A percentile compares a stretch with the other conserved stretches of the same genome.
phyloP scores from a whole-genome alignment of 805 yeast genomes.

The Wickerhamomyces silvicola region DNA sequence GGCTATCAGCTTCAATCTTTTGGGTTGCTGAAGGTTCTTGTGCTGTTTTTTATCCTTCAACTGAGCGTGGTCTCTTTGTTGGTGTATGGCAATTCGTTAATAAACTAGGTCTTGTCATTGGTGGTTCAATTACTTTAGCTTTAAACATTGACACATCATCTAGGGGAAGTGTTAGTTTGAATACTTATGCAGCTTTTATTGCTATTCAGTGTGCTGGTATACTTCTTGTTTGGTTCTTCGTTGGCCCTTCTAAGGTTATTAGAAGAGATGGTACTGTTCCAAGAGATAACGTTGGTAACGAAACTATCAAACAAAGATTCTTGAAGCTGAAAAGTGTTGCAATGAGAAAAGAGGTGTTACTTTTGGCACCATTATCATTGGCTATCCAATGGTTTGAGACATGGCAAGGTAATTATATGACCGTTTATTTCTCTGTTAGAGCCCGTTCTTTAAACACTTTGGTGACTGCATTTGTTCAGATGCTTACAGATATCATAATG shows the following conservation, averaged over 20 bases:
- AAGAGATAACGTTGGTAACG: constrained; percentile 5
- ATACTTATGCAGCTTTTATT: constrained; percentile 20
- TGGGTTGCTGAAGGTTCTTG: constrained; percentile 25
- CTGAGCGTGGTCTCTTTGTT: constrained; percentile 20
- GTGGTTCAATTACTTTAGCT: constrained; percentile 19
- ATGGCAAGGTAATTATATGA: constrained; percentile 19
- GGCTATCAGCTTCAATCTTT: constrained; percentile 21
- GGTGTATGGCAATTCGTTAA: constrained; percentile 23
- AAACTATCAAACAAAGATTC: constrained; percentile 5
- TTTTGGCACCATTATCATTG: constrained; percentile 17
- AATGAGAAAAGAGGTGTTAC: constrained; percentile 14
- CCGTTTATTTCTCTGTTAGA: constrained; percentile 22
- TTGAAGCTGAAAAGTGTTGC: constrained; percentile 5
- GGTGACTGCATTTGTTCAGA: constrained; percentile 16
- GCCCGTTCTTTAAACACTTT: constrained; percentile 21
- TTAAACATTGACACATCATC: constrained; percentile 10
- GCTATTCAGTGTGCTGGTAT: constrained; percentile 22
- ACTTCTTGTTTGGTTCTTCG: constrained; percentile 15
- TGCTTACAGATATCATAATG: constrained; percentile 13
- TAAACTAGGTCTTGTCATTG: constrained; percentile 21
- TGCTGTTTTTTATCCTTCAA: constrained; percentile 21
- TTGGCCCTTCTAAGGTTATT: constrained; percentile 22
- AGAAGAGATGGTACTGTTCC: constrained; percentile 23
- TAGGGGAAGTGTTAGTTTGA: constrained; percentile 19
- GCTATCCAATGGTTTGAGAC: constrained; percentile 19